These are phyloP conservation scores for Mycena galericulata DNA, from an alignment of 768 basidiomycete genomes.

Conservation along the genomic window DNA sequence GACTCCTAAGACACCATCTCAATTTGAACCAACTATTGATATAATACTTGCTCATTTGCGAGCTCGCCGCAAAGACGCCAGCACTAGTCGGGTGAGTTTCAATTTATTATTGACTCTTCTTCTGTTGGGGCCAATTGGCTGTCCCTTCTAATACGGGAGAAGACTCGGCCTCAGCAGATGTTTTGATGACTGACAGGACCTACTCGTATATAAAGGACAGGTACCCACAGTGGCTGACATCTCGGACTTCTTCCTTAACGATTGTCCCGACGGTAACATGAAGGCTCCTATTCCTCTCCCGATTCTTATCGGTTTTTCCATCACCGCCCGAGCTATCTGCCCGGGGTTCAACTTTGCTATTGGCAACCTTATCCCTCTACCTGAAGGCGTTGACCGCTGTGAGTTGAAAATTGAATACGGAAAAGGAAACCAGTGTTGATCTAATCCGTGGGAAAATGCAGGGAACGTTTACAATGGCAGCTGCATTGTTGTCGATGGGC, in stretches of 20 bases:
- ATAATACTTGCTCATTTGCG: no score
- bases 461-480: slow-evolving; percentile 33
- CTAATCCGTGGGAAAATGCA: slow-evolving; percentile 9
- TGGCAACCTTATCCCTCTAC: slow-evolving; percentile 19
- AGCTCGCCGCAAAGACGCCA: no score
- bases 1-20: no score
- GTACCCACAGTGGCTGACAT: slow-evolving; percentile 1
- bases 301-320: slow-evolving; percentile 14
- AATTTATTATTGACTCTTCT: no score
- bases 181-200: slow-evolving; percentile 8
- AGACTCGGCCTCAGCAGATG: no score
- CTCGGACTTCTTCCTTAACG: slow-evolving; percentile 11
- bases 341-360: slow-evolving; percentile 27
- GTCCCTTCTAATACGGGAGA: no score
- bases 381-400: slow-evolving; percentile 27
- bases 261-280: slow-evolving; percentile 1
- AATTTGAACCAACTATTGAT: no score
- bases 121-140: no score
- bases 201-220: slow-evolving; percentile 12
- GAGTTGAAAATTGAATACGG: slow-evolving; percentile 9
- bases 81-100: no score
- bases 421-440: slow-evolving; percentile 3
- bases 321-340: slow-evolving; percentile 25
- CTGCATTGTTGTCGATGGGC: slow-evolving; percentile 32
- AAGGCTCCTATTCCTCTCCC: slow-evolving; percentile 17